Evolutionary conservation across 2,329 filamentous ascomycete genomes (phyloP).

Genomic region (Blastomyces silverae): DNA sequence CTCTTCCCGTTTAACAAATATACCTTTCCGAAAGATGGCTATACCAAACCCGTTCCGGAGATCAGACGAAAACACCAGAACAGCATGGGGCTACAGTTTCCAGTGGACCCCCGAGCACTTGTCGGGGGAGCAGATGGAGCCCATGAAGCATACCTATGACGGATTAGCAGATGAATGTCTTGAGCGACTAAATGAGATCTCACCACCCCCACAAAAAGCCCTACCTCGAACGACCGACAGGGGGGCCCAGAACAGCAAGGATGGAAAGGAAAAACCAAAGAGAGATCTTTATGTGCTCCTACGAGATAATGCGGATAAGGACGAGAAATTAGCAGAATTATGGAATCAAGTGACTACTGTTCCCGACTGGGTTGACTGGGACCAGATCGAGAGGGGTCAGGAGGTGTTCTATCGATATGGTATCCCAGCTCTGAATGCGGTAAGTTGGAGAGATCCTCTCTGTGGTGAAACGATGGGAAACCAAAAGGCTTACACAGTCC

Average conservation of each 20-base stretch:
- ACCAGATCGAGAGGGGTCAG: constrained; percentile 65
- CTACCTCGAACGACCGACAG: constrained; percentile 13
- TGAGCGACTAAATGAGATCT: constrained; percentile 56
- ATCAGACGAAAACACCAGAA: constrained; percentile 25
- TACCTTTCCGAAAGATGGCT: constrained; percentile 22
- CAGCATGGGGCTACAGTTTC: constrained; percentile 60
- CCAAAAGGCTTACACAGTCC: neutral
- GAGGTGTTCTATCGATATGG: constrained; percentile 72
- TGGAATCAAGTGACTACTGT: constrained; percentile 62
- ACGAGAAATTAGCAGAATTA: constrained; percentile 52
- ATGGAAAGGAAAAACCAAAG: constrained; percentile 25
- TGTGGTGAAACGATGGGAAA: neutral
- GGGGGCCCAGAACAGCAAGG: constrained; percentile 16
- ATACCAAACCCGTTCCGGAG: constrained; percentile 29
- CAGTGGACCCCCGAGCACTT: constrained; percentile 61
- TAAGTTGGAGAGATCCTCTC: neutral
- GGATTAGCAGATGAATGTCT: constrained; percentile 60
- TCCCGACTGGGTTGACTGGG: constrained; percentile 72
- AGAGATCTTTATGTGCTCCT: constrained; percentile 61
- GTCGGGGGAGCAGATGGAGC: constrained; percentile 52
- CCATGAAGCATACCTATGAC: constrained; percentile 62
- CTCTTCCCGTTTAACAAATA: neutral
- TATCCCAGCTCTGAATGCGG: constrained; percentile 30
- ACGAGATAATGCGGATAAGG: constrained; percentile 49
- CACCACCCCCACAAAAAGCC: constrained; percentile 37